Conservation (phyloP, 2,329 filamentous ascomycete species). For the Colletotrichum phormii region DNA sequence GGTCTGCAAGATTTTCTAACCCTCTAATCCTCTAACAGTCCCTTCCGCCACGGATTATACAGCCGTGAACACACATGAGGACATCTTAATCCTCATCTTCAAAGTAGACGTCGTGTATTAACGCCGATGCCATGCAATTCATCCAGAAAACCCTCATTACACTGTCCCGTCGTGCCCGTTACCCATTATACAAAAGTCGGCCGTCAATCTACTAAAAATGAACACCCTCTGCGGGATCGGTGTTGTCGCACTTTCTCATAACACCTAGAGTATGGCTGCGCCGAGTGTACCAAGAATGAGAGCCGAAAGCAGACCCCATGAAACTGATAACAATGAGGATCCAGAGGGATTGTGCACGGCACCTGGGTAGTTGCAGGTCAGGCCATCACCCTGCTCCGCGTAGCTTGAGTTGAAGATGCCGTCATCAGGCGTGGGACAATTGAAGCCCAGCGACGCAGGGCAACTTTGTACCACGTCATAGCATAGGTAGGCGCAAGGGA, state of each 20-base stretch:
- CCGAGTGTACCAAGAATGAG: slow-evolving; percentile 23
- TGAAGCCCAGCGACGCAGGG: slow-evolving; percentile 80
- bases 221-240: background rate
- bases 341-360: slow-evolving; percentile 63
- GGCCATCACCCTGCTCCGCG: slow-evolving; percentile 41
- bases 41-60: background rate
- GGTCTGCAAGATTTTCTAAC: background rate
- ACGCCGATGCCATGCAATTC: slow-evolving; percentile 36
- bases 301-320: slow-evolving; percentile 39
- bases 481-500: slow-evolving; percentile 90
- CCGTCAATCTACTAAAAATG: slow-evolving; percentile 24
- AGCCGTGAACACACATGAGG: background rate
- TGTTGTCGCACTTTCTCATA: background rate
- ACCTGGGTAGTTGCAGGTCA: slow-evolving; percentile 72
- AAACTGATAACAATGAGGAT: slow-evolving; percentile 38
- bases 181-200: slow-evolving; percentile 5
- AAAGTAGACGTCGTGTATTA: background rate
- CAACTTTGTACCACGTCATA: slow-evolving; percentile 88
- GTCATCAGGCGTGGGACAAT: slow-evolving; percentile 69
- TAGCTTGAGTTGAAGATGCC: slow-evolving; percentile 60
- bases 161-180: slow-evolving; percentile 2
- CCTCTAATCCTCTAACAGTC: background rate
- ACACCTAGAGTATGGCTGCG: slow-evolving; percentile 9
- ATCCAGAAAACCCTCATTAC: background rate
- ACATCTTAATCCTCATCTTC: background rate